phyloP scores from a whole-genome alignment of 495 filamentous ascomycete species.

The Chaetomium fimeti region DNA sequence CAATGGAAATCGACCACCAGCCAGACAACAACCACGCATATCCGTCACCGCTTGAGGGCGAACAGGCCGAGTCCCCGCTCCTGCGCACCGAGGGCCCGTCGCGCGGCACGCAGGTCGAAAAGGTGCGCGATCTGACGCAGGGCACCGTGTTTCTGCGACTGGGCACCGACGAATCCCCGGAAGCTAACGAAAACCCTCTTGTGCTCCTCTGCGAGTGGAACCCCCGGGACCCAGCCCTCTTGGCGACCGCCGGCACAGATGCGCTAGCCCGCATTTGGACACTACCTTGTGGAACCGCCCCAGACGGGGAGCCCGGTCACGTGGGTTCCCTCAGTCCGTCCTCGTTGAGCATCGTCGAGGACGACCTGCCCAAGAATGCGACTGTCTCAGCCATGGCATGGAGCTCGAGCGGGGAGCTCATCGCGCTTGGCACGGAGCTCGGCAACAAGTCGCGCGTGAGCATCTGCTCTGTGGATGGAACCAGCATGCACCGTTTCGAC shows the following conservation, averaged over 20 bases:
- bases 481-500: conserved; percentile 45
- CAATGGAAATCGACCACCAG: conserved; percentile 59
- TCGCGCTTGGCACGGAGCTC: conserved; percentile 67
- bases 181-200: conserved; percentile 50
- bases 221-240: conserved; percentile 67
- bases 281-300: conserved; percentile 54
- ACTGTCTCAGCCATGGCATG: conserved; percentile 67
- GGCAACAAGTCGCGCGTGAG: conserved; percentile 63
- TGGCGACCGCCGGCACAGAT: conserved; percentile 72
- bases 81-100: conserved; percentile 63
- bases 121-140: conserved; percentile 58
- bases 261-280: conserved; percentile 80
- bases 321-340: conserved; percentile 42
- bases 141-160: conserved; percentile 65
- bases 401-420: conserved; percentile 62
- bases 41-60: conserved; percentile 55
- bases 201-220: conserved; percentile 75
- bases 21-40: conserved; percentile 54
- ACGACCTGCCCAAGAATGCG: conserved; percentile 45
- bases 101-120: conserved; percentile 71
- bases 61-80: conserved; percentile 54
- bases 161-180: conserved; percentile 56
- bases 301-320: conserved; percentile 47
- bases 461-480: conserved; percentile 65
- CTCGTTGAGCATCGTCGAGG: conserved; percentile 44